Conservation (phyloP, 2,329 filamentous ascomycete genomes). For the Penicillium sp. region DNA sequence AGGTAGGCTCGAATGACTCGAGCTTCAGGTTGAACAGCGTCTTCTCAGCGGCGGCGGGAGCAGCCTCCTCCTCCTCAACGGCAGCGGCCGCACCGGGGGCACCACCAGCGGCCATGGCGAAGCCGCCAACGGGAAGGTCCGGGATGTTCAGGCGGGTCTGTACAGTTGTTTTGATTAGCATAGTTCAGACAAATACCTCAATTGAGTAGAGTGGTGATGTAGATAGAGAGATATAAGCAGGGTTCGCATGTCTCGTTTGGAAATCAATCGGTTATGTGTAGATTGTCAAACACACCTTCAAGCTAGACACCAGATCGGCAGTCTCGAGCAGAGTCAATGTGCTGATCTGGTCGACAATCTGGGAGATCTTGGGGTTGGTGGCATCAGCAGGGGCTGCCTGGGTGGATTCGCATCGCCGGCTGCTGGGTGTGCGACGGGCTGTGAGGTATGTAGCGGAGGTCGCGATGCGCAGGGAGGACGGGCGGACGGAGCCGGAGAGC, state of each 20-base stretch:
- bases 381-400: constrained; percentile 58
- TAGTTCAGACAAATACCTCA: not conserved
- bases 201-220: constrained; percentile 1
- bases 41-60: constrained; percentile 85
- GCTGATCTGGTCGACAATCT: constrained; percentile 98
- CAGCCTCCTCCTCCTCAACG: constrained; percentile 78
- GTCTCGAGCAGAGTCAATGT: constrained; percentile 97
- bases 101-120: constrained; percentile 68
- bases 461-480: constrained; percentile 42
- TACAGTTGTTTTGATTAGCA: constrained; percentile 1
- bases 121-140: constrained; percentile 91
- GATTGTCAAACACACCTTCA: constrained; percentile 69
- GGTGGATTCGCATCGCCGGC: constrained; percentile 85
- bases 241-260: not conserved
- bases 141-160: constrained; percentile 95
- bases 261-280: not conserved
- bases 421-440: constrained; percentile 44
- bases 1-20: constrained; percentile 76
- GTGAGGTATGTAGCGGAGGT: constrained; percentile 40
- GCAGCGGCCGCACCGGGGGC: constrained; percentile 62
- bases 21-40: constrained; percentile 97
- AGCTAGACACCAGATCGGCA: constrained; percentile 85
- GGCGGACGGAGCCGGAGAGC: constrained; percentile 41
- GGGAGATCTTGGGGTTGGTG: constrained; percentile 84
- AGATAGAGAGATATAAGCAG: not conserved